Percentiles rank a stretch among this genome's conserved stretches.
These are phyloP conservation scores for Pythium plurisporium DNA, from an alignment of 352 stramenopile genomes.

Conservation along the genomic window DNA sequence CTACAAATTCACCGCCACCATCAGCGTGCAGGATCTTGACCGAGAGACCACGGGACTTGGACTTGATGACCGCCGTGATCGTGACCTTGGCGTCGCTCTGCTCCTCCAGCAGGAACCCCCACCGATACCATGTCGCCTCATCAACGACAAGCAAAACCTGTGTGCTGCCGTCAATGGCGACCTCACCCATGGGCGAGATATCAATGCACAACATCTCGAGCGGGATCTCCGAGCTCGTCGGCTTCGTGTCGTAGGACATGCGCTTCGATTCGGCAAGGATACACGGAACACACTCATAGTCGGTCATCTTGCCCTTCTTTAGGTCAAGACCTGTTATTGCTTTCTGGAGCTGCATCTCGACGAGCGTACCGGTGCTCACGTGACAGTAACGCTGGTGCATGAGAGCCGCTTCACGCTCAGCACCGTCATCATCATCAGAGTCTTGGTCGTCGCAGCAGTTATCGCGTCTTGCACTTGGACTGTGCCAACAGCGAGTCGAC, in stretches of 20 bases:
- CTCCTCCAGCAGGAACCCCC: constrained; percentile 6
- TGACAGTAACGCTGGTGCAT: constrained; percentile 5
- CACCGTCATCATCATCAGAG: neutral
- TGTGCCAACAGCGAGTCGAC: neutral
- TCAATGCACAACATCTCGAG: constrained; percentile 3
- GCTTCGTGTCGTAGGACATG: too few species aligned
- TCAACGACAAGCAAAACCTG: constrained; percentile 20
- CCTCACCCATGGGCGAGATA: neutral
- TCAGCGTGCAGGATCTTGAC: constrained; percentile 13
- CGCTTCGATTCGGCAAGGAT: constrained; percentile 3
- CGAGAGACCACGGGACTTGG: neutral
- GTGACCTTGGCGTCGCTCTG: constrained; percentile 2
- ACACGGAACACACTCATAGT: constrained; percentile 13
- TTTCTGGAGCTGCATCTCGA: neutral
- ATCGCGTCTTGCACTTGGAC: too few species aligned
- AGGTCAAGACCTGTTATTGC: constrained; percentile 2
- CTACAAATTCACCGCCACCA: constrained; percentile 19
- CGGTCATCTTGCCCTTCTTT: constrained; percentile 1
- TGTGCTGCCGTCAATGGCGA: neutral
- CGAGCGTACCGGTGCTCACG: neutral
- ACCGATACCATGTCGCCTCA: constrained; percentile 22
- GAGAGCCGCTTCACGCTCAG: too few species aligned
- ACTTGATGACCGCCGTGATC: constrained; percentile 9
- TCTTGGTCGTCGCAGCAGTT: neutral
- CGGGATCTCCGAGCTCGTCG: neutral